A percentile compares a stretch with the other conserved stretches of the same genome.
phyloP scores from a whole-genome alignment of 306 rosid species.

The Senna tora region DNA sequence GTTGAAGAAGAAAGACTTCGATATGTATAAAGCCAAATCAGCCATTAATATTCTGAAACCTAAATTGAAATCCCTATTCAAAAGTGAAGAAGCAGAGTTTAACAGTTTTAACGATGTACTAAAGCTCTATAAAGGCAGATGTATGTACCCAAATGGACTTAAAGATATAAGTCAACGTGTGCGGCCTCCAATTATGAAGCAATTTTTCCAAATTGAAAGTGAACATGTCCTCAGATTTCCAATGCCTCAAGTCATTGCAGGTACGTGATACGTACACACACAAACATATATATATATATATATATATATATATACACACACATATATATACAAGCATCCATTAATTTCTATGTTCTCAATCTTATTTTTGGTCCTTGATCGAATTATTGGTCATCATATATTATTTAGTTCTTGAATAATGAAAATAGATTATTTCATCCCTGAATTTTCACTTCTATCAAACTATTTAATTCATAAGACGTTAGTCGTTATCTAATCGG shows the following conservation, averaged over 20 bases:
- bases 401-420: too few species aligned
- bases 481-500: too few species aligned
- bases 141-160: neutral
- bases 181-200: neutral
- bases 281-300: too few species aligned
- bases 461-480: too few species aligned
- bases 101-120: conserved; percentile 52
- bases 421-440: too few species aligned
- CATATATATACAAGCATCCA: too few species aligned
- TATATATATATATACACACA: too few species aligned
- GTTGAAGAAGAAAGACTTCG: conserved; percentile 57
- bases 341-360: too few species aligned
- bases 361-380: too few species aligned
- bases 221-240: conserved; percentile 39
- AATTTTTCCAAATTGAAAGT: conserved; percentile 3
- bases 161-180: neutral
- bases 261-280: conserved; percentile 27
- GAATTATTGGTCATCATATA: too few species aligned
- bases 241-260: conserved; percentile 57
- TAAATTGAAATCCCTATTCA: too few species aligned
- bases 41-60: conserved; percentile 48
- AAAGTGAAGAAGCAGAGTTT: conserved; percentile 39
- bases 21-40: conserved; percentile 56
- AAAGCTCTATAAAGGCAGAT: neutral
- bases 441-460: too few species aligned